Base-by-base conservation (phyloP, 768 basidiomycete genomes). In the Calocybe gangraenosa region DNA sequence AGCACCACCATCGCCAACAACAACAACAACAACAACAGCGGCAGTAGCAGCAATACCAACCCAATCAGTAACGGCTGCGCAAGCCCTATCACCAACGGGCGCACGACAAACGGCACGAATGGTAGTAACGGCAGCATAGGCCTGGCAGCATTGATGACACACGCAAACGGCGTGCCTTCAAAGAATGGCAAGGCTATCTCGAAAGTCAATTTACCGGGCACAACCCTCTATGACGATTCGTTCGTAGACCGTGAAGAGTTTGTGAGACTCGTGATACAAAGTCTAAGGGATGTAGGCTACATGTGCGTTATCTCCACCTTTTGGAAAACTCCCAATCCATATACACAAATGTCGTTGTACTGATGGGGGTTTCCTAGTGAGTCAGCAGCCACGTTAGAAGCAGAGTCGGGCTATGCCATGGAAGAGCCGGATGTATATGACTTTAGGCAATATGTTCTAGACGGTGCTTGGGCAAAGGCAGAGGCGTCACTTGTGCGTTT, bases 331-430 rank as follows among this genome's bases (percentile, higher is more conserved):
- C n/a, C n/a, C n/a, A n/a, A n/a, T 37, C 44, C 57, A 46, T 49
- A 32, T 47, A 33, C 35, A 34, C 6, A 11, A 20, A 42, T 33
- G 35, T 44, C 40, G 38, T 32, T 31, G 17, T 36, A 20, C 37
- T 33, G 15, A 34, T 33, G 7, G 25, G 17, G 3, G 2, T 32
- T 32, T 25, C 10, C 7, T 58, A 97, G 93, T 48, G 87, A 92
- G 70, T 86, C 91, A 19, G 93, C 93, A 19, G 78, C 83, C 14
- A 87, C 85, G 1, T 75, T 97, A 42, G 92, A 96, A 66, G 87
- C 84, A 3, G 93, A 97, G 66, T 96, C 93, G 7, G 94, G 93
- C 5, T 95, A 90, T 65, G 70, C 80, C 31, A 78, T 94, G 69
- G 92, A 96, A 60, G 73, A 81, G 17, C 67, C 78, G 13, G 75